Evolutionary conservation across 345 rosid genomes (phyloP).

Genomic region (Corchorus capsularis): DNA sequence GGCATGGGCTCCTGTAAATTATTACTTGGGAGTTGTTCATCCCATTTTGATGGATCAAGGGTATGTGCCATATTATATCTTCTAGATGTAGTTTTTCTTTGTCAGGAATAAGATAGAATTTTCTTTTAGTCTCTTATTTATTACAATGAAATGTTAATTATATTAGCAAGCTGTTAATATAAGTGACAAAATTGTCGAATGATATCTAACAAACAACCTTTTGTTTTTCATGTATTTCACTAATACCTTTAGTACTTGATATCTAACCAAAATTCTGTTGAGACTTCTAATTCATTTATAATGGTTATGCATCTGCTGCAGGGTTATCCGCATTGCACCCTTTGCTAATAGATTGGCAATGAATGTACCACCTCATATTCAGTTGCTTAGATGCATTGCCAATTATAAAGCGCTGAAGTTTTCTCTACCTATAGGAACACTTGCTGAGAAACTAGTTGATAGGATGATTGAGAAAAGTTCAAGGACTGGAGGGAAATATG

Average conservation of each 20-base stretch:
- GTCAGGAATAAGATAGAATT: neutral
- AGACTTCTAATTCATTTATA: conserved; percentile 15
- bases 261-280: conserved; percentile 5
- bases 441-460: conserved; percentile 62
- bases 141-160: conserved; percentile 3
- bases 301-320: conserved; percentile 36
- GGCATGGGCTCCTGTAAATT: conserved; percentile 80
- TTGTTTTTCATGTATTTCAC: neutral
- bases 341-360: conserved; percentile 97
- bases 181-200: neutral
- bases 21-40: conserved; percentile 63
- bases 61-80: conserved; percentile 39
- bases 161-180: neutral
- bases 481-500: conserved; percentile 69
- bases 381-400: conserved; percentile 80
- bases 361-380: conserved; percentile 85
- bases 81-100: neutral
- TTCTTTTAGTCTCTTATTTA: neutral
- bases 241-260: neutral
- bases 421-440: conserved; percentile 56
- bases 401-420: conserved; percentile 85
- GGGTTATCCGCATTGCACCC: conserved; percentile 85
- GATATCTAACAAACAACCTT: neutral
- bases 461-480: conserved; percentile 81
- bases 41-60: conserved; percentile 72